A percentile compares a stretch with the other conserved stretches of the same genome.
phyloP scores from a whole-genome alignment of 2,329 filamentous ascomycete species.

The Neurospora sp. region DNA sequence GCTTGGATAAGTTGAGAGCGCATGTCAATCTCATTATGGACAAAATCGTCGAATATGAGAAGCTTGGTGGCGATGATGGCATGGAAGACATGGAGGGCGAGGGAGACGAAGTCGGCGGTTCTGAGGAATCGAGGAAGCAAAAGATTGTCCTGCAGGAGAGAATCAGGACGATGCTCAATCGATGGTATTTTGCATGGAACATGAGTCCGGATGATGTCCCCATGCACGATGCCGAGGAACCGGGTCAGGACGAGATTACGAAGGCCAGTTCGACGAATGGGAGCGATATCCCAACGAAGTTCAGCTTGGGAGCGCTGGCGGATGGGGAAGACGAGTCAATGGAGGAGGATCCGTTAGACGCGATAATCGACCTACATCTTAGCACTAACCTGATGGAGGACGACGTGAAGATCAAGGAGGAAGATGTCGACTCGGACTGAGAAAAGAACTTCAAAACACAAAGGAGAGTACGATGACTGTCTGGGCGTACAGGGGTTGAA shows the following conservation, averaged over 20 bases:
- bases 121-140: background rate
- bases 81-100: background rate
- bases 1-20: background rate
- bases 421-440: background rate
- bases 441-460: background rate
- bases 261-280: background rate
- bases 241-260: background rate
- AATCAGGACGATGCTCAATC: background rate
- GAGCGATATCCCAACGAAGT: background rate
- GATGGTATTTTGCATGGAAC: background rate
- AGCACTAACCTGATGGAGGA: background rate
- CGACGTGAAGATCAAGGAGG: background rate
- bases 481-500: background rate
- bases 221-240: background rate
- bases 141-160: background rate
- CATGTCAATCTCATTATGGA: conserved; percentile 1
- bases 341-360: background rate
- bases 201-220: background rate
- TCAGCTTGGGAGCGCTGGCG: background rate
- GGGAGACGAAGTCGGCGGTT: background rate
- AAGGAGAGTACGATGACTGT: background rate
- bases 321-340: background rate
- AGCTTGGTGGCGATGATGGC: background rate
- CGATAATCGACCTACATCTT: background rate
- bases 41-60: conserved; percentile 3